Evolutionary conservation across 2,329 filamentous ascomycete species (phyloP), one percentile per base, ranked within the genome.

Genomic region (Basipetospora chlamydospora): DNA sequence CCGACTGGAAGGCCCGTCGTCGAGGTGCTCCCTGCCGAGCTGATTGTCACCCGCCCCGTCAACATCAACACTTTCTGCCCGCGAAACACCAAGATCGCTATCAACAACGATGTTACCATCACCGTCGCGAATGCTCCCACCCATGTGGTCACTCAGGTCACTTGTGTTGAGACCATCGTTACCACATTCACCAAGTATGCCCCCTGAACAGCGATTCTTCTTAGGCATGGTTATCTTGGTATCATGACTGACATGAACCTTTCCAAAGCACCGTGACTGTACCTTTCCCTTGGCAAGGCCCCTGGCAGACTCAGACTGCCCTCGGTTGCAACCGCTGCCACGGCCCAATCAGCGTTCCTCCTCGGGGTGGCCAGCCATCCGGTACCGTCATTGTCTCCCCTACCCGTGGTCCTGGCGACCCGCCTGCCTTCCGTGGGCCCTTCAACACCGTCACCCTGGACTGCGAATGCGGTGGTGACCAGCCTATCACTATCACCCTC

Each of bases 91-190:
- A 29, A 42, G 30, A 33, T 43, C 13, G 22, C 38, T 21, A 38
- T 41, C 15, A 15, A 39, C 32, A 18, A 30, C 8, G 28, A 39
- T 11, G 17, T 36, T 13, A 37, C 37, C 20, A 33, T 43, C 9
- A 38, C 33, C 16, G 15, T 43, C 35, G 38, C 37, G 16, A 30
- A 43, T 20, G 42, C 42, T 23, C 42, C 42, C 11, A 29, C 28
- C 13, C 30, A 26, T 2, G 13, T 43, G 30, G 38, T 32, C 22
- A 43, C 42, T 11, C 28, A 40, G 10, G 32, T 43, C 9, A 43
- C 39, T 11, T 29, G 26, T 11, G 18, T 30, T 28, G 32, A 39
- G 18, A 43, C 31, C 3, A 31, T 32, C 17, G 29, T 29, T 5
- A 26, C 22, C n/a, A 41, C 28, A 4, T 29, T 22, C 8, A 31